Conservation (phyloP, 768 basidiomycete genomes). For the Naganishia onofrii region DNA sequence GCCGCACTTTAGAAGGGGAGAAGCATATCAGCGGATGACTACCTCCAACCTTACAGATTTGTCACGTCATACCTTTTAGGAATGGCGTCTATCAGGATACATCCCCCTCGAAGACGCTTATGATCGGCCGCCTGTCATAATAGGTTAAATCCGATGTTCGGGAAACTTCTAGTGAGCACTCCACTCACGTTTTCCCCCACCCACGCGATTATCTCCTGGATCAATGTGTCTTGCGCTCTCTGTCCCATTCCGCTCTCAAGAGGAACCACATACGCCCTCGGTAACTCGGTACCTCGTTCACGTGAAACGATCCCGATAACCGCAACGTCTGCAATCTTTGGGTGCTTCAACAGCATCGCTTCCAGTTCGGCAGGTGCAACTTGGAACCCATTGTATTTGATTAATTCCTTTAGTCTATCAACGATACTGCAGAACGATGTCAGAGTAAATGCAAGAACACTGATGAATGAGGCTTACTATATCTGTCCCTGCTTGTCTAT, state of each 20-base stretch:
- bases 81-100: conserved; percentile 60
- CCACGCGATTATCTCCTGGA: conserved; percentile 64
- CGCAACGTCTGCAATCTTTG: conserved; percentile 71
- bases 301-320: conserved; percentile 73
- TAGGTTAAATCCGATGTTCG: too few relatives aligned
- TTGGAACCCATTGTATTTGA: conserved; percentile 68
- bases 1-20: conserved; percentile 59
- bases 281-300: conserved; percentile 74
- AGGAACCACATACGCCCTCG: conserved; percentile 56
- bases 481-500: conserved; percentile 69
- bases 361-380: conserved; percentile 87
- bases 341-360: conserved; percentile 68
- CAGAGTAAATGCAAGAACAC: background rate
- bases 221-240: conserved; percentile 25
- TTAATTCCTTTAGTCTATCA: conserved; percentile 53
- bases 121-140: conserved; percentile 59
- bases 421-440: conserved; percentile 37
- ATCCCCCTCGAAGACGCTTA: conserved; percentile 71
- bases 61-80: conserved; percentile 62
- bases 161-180: too few relatives aligned
- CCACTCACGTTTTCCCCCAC: conserved; percentile 55
- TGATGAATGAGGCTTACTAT: background rate
- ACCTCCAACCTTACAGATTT: background rate
- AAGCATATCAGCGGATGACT: background rate
- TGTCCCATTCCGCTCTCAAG: conserved; percentile 52